Evolutionary conservation across 352 stramenopile species (phyloP).

Genomic region (Blastocystis sp.): DNA sequence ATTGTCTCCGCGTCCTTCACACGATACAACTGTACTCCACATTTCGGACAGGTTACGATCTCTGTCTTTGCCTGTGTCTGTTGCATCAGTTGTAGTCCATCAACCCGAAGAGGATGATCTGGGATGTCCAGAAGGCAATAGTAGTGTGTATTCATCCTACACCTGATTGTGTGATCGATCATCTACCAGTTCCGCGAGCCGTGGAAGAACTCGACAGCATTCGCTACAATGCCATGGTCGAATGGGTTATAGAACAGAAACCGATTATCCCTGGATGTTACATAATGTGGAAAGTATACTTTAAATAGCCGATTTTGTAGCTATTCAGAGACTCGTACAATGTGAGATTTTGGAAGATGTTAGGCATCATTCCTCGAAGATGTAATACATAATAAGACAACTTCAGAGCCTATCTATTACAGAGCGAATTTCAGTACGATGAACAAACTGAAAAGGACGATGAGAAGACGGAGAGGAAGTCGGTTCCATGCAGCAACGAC

Average conservation of each 20-base stretch:
- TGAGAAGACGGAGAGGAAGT: background rate
- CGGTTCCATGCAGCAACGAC: background rate
- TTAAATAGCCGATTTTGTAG: constrained; percentile 44
- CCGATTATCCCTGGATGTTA: background rate
- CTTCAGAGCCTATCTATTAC: background rate
- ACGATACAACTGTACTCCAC: constrained; percentile 14
- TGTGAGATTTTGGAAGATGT: background rate
- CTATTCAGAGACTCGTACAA: constrained; percentile 5
- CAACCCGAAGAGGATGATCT: constrained; percentile 24
- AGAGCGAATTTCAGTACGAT: background rate
- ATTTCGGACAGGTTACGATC: constrained; percentile 39
- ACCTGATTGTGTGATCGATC: background rate
- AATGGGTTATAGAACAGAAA: constrained; percentile 41
- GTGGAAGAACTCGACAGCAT: constrained; percentile 18
- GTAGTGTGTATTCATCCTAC: constrained; percentile 38
- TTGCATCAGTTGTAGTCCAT: background rate
- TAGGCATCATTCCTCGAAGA: constrained; percentile 10
- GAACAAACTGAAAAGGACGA: background rate
- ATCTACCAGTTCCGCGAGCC: background rate
- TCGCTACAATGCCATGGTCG: background rate
- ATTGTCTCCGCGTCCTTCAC: background rate
- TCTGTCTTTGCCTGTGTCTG: background rate
- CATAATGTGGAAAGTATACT: background rate
- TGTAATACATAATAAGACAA: background rate
- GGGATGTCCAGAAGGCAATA: constrained; percentile 49